These are phyloP conservation scores for Diaporthe velutina DNA, from an alignment of 2,329 filamentous ascomycete species.

Conservation along the genomic window DNA sequence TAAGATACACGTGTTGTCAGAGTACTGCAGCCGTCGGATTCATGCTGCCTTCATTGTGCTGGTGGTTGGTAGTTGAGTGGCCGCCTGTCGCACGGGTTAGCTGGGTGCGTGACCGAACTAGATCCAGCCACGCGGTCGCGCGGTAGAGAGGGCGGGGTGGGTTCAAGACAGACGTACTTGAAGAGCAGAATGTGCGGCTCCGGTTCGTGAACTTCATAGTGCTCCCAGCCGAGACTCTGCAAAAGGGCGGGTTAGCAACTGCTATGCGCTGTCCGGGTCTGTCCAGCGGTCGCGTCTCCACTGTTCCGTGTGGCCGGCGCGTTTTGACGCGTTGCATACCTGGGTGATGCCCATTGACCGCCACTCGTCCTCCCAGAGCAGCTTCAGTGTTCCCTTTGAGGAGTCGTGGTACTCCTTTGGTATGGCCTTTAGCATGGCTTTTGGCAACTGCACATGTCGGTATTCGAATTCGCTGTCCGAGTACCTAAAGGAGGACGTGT, in stretches of 20 bases:
- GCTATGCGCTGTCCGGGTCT: constrained; percentile 35
- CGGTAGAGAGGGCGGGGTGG: too few species aligned
- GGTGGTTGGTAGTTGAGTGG: constrained; percentile 88
- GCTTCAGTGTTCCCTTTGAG: constrained; percentile 90
- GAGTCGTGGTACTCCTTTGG: constrained; percentile 94
- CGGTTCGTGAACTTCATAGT: constrained; percentile 98
- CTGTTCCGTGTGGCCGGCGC: constrained; percentile 13
- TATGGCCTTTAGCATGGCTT: constrained; percentile 97
- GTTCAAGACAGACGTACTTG: constrained; percentile 77
- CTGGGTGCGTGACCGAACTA: constrained; percentile 35
- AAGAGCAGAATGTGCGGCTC: constrained; percentile 98
- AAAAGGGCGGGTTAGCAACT: constrained; percentile 14
- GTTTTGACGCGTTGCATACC: constrained; percentile 64
- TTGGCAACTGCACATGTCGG: constrained; percentile 96
- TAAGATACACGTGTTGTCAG: constrained; percentile 44
- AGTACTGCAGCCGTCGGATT: constrained; percentile 35
- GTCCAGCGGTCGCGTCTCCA: constrained; percentile 12
- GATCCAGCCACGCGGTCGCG: neutral
- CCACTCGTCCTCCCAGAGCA: constrained; percentile 99
- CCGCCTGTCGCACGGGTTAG: constrained; percentile 65
- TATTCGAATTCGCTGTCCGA: constrained; percentile 95
- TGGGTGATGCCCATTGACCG: constrained; percentile 96
- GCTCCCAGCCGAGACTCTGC: constrained; percentile 98
- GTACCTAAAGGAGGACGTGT: constrained; percentile 72
- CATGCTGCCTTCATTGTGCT: constrained; percentile 54